A percentile compares a stretch with the other conserved stretches of the same genome.
These are phyloP conservation scores for Elaeis guineensis DNA, from an alignment of 176 grass and related monocot species.

Conservation along the genomic window DNA sequence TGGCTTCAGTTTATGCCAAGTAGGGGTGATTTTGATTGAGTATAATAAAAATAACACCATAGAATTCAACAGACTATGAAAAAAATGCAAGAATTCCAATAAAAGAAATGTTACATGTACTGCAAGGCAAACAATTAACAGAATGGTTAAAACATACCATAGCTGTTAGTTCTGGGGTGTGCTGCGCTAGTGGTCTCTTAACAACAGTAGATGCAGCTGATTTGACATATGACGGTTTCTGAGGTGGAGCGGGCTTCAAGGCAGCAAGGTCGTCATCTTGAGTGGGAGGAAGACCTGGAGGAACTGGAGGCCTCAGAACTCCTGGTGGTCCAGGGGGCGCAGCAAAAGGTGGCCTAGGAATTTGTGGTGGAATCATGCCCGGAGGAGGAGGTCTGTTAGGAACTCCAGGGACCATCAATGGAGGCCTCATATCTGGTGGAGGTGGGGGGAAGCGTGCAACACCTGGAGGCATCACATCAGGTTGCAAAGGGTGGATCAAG, in stretches of 20 bases:
- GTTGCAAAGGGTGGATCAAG: slow-evolving; percentile 38
- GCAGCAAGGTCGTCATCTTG: slow-evolving; percentile 49
- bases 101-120: too few relatives aligned
- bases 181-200: slow-evolving; percentile 93
- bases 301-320: slow-evolving; percentile 43
- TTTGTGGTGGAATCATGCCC: slow-evolving; percentile 52
- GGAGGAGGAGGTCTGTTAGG: slow-evolving; percentile 26
- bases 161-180: slow-evolving; percentile 87
- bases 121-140: neutral
- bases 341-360: slow-evolving; percentile 56
- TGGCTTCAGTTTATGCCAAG: too few relatives aligned
- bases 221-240: slow-evolving; percentile 95
- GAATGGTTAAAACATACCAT: slow-evolving; percentile 57
- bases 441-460: slow-evolving; percentile 71
- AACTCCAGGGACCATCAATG: slow-evolving; percentile 56
- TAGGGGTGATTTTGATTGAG: too few relatives aligned
- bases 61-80: too few relatives aligned
- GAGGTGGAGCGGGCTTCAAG: slow-evolving; percentile 53
- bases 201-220: slow-evolving; percentile 93
- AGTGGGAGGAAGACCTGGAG: slow-evolving; percentile 30
- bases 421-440: slow-evolving; percentile 62
- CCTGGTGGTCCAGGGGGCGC: slow-evolving; percentile 60
- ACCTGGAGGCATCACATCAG: slow-evolving; percentile 64
- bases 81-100: too few relatives aligned
- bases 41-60: too few relatives aligned